These are phyloP conservation scores for Coffea humblotiana DNA, from an alignment of 305 asterid genomes.

Conservation along the genomic window DNA sequence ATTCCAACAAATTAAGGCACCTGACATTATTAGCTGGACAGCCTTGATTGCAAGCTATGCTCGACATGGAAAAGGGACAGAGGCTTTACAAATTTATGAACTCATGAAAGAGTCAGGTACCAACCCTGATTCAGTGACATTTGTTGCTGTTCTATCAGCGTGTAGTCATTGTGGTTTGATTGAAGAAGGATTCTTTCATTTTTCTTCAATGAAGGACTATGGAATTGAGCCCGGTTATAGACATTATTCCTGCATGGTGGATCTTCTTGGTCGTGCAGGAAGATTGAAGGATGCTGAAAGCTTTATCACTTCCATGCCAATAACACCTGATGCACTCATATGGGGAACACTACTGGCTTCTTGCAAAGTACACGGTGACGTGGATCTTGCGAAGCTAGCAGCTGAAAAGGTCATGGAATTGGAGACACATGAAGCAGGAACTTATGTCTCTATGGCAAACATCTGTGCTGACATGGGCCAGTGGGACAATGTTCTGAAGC, in stretches of 20 bases:
- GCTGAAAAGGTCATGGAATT: slow-evolving; percentile 58
- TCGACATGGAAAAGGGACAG: slow-evolving; percentile 65
- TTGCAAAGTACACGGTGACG: slow-evolving; percentile 63
- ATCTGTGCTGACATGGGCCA: slow-evolving; percentile 70
- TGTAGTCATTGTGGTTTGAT: slow-evolving; percentile 86
- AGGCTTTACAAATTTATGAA: slow-evolving; percentile 61
- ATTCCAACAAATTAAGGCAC: slow-evolving; percentile 43
- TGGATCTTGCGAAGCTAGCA: slow-evolving; percentile 62
- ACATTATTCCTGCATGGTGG: slow-evolving; percentile 83
- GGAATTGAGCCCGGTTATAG: slow-evolving; percentile 55
- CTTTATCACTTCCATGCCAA: slow-evolving; percentile 58
- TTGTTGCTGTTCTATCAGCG: slow-evolving; percentile 63
- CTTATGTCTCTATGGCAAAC: slow-evolving; percentile 59
- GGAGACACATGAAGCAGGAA: slow-evolving; percentile 59
- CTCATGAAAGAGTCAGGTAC: slow-evolving; percentile 58
- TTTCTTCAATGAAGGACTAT: slow-evolving; percentile 71
- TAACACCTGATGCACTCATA: slow-evolving; percentile 46
- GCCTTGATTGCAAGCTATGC: slow-evolving; percentile 75
- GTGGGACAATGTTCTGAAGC: slow-evolving; percentile 63
- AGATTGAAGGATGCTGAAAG: slow-evolving; percentile 70
- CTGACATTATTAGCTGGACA: slow-evolving; percentile 70
- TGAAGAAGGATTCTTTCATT: slow-evolving; percentile 66
- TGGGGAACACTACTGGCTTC: slow-evolving; percentile 86
- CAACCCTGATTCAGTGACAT: slow-evolving; percentile 62
- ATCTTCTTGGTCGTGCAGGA: slow-evolving; percentile 83